Conservation (phyloP, 78 protist genomes). For the Planoprotostelium fungivorum region DNA sequence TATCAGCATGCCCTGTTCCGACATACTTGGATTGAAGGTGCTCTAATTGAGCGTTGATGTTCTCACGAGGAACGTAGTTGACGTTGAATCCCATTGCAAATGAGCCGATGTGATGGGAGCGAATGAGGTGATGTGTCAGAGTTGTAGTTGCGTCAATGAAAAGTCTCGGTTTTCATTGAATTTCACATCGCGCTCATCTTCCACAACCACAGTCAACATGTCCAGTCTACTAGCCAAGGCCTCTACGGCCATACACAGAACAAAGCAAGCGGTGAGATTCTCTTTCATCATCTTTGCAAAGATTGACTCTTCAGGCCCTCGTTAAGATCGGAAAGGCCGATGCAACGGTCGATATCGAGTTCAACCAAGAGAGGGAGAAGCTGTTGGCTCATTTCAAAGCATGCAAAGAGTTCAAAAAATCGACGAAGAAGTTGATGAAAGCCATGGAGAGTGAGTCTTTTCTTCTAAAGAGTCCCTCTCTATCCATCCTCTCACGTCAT, state of each 20-base stretch:
- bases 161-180: no score
- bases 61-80: slow-evolving; percentile 38
- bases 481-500: background rate
- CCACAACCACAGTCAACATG: no score
- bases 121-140: no score
- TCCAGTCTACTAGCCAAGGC: background rate
- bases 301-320: background rate
- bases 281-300: background rate
- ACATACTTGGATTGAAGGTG: slow-evolving; percentile 59
- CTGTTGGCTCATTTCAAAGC: background rate
- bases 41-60: slow-evolving; percentile 53
- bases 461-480: no score
- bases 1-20: slow-evolving; percentile 66
- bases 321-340: background rate
- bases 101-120: no score
- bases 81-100: no score
- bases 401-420: background rate
- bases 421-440: background rate
- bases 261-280: background rate
- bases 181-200: no score
- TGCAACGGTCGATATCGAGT: background rate
- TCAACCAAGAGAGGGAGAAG: background rate
- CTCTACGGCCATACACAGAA: background rate
- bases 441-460: background rate
- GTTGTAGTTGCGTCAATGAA: no score